Conservation (phyloP, 202 grass and related monocot species). For the Bolboschoenoplectus hybrid region DNA sequence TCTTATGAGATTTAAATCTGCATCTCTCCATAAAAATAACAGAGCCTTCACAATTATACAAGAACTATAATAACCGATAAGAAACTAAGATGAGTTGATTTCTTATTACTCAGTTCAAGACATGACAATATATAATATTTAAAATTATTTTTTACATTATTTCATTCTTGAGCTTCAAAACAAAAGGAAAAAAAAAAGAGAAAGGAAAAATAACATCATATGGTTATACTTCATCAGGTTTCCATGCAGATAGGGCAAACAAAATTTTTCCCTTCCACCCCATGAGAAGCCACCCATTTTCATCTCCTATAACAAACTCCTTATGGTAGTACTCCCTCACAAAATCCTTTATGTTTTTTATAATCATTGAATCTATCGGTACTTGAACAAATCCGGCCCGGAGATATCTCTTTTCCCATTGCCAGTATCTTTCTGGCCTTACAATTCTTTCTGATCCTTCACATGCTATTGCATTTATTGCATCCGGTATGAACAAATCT, state of each 20-base stretch:
- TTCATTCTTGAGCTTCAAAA: too few species aligned
- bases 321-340: conserved; percentile 48
- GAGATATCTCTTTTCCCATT: conserved; percentile 52
- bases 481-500: conserved; percentile 33
- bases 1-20: too few species aligned
- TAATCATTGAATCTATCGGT: conserved; percentile 39
- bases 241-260: conserved; percentile 57
- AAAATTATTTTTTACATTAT: too few species aligned
- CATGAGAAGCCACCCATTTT: conserved; percentile 57
- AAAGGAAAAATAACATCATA: too few species aligned
- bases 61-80: too few species aligned
- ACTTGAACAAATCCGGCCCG: conserved; percentile 51
- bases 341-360: conserved; percentile 42
- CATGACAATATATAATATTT: too few species aligned
- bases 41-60: too few species aligned
- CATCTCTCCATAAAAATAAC: too few species aligned
- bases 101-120: too few species aligned
- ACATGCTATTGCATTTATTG: conserved; percentile 62
- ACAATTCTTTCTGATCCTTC: conserved; percentile 59
- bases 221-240: conserved; percentile 10
- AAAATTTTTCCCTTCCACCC: conserved; percentile 72
- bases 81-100: too few species aligned
- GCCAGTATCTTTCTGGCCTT: conserved; percentile 65
- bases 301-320: conserved; percentile 46
- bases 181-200: too few species aligned